A percentile compares a stretch with the other conserved stretches of the same genome.
These are phyloP conservation scores for Epichloe gansuensis DNA, from an alignment of 2,329 filamentous ascomycete genomes.

Conservation along the genomic window DNA sequence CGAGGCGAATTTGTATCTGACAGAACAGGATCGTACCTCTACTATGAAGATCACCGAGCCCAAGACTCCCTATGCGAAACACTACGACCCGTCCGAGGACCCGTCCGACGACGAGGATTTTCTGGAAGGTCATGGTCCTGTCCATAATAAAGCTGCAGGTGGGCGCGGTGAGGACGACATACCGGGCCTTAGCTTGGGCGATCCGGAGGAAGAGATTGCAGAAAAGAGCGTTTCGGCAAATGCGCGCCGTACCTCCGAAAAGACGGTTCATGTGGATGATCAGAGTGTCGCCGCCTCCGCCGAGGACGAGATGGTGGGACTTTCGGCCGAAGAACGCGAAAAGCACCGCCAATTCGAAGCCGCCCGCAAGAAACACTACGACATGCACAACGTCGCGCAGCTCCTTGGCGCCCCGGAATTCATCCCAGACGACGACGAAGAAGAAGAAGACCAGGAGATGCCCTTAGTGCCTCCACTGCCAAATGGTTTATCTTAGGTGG, in stretches of 20 bases:
- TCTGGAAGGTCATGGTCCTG: constrained; percentile 17
- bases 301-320: constrained; percentile 39
- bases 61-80: constrained; percentile 90
- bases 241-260: constrained; percentile 32
- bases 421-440: constrained; percentile 47
- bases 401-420: constrained; percentile 68
- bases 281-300: constrained; percentile 46
- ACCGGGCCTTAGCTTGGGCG: constrained; percentile 80
- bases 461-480: constrained; percentile 35
- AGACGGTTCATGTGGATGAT: constrained; percentile 72
- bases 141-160: constrained; percentile 23
- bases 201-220: constrained; percentile 66
- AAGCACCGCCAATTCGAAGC: constrained; percentile 90
- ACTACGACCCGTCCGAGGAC: constrained; percentile 83
- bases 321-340: constrained; percentile 64
- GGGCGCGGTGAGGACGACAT: constrained; percentile 58
- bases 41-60: constrained; percentile 99
- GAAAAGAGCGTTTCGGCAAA: constrained; percentile 27
- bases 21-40: constrained; percentile 85
- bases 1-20: constrained; percentile 93
- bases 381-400: constrained; percentile 91
- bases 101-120: constrained; percentile 64
- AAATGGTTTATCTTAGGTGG: constrained; percentile 21
- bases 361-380: constrained; percentile 91
- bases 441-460: constrained; percentile 28